Evolutionary conservation across 2,329 filamentous ascomycete species (phyloP).

Genomic region (Orbilia ellipsospora): DNA sequence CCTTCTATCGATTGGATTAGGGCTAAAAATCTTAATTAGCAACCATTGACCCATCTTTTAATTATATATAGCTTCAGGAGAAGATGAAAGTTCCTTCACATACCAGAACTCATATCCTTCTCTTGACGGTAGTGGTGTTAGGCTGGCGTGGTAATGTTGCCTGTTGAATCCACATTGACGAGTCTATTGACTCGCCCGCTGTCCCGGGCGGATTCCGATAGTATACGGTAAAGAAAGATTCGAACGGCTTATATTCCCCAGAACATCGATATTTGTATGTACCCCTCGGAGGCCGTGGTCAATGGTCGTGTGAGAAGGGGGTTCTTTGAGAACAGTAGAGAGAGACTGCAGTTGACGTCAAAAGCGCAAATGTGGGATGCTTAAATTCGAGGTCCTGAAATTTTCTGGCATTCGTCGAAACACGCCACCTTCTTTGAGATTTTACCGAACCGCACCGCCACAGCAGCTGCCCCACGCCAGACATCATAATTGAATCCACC

Average conservation of each 20-base stretch:
- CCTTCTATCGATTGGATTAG: conserved; percentile 25
- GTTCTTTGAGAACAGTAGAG: conserved; percentile 2
- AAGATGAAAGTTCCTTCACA: neutral
- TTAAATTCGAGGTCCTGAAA: conserved; percentile 3
- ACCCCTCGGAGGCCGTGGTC: neutral
- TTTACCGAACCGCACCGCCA: conserved; percentile 39
- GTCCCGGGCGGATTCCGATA: neutral
- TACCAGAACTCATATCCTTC: conserved; percentile 47
- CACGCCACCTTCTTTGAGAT: conserved; percentile 53
- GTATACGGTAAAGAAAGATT: neutral
- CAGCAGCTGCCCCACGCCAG: conserved; percentile 33
- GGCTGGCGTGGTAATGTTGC: conserved; percentile 14
- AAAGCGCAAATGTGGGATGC: neutral
- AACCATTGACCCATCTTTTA: neutral
- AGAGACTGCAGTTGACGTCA: neutral
- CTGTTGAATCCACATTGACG: conserved; percentile 33
- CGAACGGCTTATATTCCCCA: conserved; percentile 9
- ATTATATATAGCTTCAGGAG: neutral
- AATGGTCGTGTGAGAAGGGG: neutral
- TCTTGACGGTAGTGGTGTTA: conserved; percentile 1
- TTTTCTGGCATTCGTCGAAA: conserved; percentile 33
- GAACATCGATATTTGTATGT: neutral
- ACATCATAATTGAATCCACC: too few relatives aligned
- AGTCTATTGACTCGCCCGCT: conserved; percentile 20
- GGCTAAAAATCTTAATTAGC: conserved; percentile 10